Base-by-base conservation (phyloP, 164 flowering plant genomes). In the Amborella trichopoda region DNA sequence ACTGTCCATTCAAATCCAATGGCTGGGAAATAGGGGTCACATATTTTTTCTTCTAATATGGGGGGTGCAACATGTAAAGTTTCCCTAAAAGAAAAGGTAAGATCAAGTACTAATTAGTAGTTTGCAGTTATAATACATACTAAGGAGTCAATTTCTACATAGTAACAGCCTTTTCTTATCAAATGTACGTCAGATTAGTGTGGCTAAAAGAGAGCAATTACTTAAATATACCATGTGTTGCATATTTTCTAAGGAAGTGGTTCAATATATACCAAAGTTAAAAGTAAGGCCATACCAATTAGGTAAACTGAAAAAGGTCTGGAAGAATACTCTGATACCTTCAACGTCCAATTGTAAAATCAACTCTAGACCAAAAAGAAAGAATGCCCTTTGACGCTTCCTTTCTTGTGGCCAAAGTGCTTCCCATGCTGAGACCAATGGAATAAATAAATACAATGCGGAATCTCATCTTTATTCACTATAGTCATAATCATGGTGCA, bases 371-470 rank as follows among this genome's bases (percentile, higher is more conserved):
- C 99, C 99, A 64, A 91, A 91, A 43, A 91, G 95, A 53, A 84
- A 91, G 65, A 87, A 91, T 53, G 96, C 71, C 60, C 96, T 81
- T 53, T 91, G 99, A 11, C 99, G 81, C 56, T 91, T 87, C 68
- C 95, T 66, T 65, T 91, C 99, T 68, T 60, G 81, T 25, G 99
- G 96, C 99, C 99, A 91, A 48, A 91, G 95, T 38, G 96, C 66
- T 52, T 74, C 74, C 95, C 99, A 91, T 49, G 99, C 99, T 91
- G 73, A 43, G 28, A 49, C n/a, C 44, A 20, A 39, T 16, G 20
- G 27, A 19, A 40, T 17, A n/a, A n/a, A n/a, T n/a, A n/a, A n/a
- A n/a, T n/a, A n/a, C n/a, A n/a, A n/a, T n/a, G n/a, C n/a, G n/a
- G n/a, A n/a, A n/a, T n/a, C n/a, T n/a, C n/a, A n/a, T n/a, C n/a